Conservation (phyloP, 78 protist genomes). For the Dictyostelium firmibasis region DNA sequence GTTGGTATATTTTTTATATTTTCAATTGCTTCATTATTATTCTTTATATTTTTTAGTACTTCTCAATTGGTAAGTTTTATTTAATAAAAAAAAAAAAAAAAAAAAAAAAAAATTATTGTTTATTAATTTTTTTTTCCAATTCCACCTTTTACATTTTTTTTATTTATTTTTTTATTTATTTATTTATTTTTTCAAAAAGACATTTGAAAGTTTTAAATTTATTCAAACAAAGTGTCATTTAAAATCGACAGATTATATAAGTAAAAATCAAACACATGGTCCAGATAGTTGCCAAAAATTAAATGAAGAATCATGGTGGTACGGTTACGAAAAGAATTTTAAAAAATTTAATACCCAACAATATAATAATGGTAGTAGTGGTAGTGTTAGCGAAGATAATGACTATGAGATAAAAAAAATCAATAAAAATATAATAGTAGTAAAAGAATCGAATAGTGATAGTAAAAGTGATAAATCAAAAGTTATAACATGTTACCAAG, state of each 20-base stretch:
- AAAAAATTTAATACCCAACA: neutral
- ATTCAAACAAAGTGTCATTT: neutral
- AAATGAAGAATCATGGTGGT: slow-evolving; percentile 2
- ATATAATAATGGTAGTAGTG: neutral
- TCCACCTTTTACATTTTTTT: too few relatives aligned
- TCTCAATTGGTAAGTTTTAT: neutral
- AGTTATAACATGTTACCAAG: neutral
- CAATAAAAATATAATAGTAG: neutral
- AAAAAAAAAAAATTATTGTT: too few relatives aligned
- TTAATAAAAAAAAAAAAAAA: too few relatives aligned
- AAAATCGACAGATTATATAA: neutral
- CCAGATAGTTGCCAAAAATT: neutral
- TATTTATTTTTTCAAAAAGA: neutral
- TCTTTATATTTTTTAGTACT: neutral
- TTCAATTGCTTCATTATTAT: neutral
- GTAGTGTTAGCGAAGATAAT: neutral
- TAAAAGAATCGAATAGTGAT: neutral
- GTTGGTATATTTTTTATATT: neutral
- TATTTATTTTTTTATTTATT: too few relatives aligned
- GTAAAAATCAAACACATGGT: neutral
- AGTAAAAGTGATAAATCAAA: neutral
- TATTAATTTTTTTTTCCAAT: neutral
- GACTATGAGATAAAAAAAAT: neutral
- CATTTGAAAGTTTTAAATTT: slow-evolving; percentile 2
- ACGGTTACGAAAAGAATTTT: neutral